A percentile compares a stretch with the other conserved stretches of the same genome.
These are phyloP conservation scores for Tuber aestivum DNA, from an alignment of 495 filamentous ascomycete genomes.

Conservation along the genomic window DNA sequence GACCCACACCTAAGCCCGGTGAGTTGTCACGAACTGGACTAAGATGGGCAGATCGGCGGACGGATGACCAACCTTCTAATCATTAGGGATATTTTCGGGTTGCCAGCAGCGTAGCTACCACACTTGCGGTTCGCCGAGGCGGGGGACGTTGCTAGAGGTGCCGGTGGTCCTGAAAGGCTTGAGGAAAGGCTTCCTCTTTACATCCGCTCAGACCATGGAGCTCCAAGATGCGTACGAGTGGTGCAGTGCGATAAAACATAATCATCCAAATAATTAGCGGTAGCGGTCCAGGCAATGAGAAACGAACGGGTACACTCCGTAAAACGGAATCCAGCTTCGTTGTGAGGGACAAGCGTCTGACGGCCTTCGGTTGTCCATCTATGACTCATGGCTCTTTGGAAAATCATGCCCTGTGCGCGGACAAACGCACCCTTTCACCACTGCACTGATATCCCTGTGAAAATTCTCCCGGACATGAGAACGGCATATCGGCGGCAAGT, in stretches of 20 bases:
- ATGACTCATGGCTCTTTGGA: not conserved
- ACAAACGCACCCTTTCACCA: not conserved
- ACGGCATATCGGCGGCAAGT: not conserved
- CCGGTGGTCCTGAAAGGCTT: not conserved
- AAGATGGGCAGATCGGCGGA: not conserved
- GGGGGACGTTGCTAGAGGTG: not conserved
- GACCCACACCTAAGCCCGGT: not conserved
- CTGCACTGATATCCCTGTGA: not conserved
- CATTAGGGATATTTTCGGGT: not conserved
- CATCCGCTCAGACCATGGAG: not conserved
- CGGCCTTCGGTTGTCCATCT: not conserved
- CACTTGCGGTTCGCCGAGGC: not conserved
- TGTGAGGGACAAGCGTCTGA: not conserved
- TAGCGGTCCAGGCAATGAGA: not conserved
- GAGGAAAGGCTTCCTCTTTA: not conserved
- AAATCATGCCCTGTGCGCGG: not conserved
- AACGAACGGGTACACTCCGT: not conserved
- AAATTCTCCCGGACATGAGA: not conserved
- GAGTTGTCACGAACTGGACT: not conserved
- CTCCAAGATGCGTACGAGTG: not conserved
- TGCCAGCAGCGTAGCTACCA: not conserved
- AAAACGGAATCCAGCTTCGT: not conserved
- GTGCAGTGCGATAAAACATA: not conserved
- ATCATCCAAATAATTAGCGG: not conserved
- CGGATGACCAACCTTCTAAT: not conserved